A percentile compares a stretch with the other conserved stretches of the same genome.
Conservation (phyloP, 257 asterid species). For the Anisodus acutangulus region DNA sequence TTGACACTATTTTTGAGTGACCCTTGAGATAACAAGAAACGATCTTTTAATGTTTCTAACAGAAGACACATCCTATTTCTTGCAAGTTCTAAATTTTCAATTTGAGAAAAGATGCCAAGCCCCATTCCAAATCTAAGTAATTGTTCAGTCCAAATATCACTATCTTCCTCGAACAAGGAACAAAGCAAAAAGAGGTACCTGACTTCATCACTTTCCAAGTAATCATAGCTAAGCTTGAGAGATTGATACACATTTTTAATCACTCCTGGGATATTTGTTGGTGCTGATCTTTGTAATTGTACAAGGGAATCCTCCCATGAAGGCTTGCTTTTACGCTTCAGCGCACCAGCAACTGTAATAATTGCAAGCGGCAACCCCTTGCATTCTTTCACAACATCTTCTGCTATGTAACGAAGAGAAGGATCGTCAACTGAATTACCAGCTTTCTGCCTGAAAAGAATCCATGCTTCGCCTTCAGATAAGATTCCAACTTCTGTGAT, state of each 20-base stretch:
- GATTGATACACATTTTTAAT: slow-evolving; percentile 19
- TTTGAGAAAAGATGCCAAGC: background rate
- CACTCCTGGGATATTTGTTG: slow-evolving; percentile 25
- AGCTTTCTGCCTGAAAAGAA: background rate
- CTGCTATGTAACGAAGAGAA: background rate
- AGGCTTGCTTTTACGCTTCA: background rate
- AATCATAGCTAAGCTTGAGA: slow-evolving; percentile 33
- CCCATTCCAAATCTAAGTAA: slow-evolving; percentile 32
- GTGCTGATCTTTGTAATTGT: background rate
- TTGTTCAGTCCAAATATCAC: background rate
- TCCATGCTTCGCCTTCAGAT: slow-evolving; percentile 18
- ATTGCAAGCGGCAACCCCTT: slow-evolving; percentile 36
- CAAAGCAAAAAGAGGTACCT: slow-evolving; percentile 32
- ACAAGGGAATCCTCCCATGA: slow-evolving; percentile 23
- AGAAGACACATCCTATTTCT: slow-evolving; percentile 27
- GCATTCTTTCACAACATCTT: slow-evolving; percentile 26
- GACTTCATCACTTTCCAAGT: slow-evolving; percentile 30
- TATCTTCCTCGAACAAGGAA: slow-evolving; percentile 31
- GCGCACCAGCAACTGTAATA: slow-evolving; percentile 20
- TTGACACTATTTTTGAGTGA: background rate
- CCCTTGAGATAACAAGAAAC: slow-evolving; percentile 16
- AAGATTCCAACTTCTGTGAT: background rate
- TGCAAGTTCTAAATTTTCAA: background rate
- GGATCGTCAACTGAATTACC: background rate
- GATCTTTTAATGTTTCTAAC: background rate